Conservation (phyloP, 164 flowering plant species). For the Tetrastigma voinierianum region DNA sequence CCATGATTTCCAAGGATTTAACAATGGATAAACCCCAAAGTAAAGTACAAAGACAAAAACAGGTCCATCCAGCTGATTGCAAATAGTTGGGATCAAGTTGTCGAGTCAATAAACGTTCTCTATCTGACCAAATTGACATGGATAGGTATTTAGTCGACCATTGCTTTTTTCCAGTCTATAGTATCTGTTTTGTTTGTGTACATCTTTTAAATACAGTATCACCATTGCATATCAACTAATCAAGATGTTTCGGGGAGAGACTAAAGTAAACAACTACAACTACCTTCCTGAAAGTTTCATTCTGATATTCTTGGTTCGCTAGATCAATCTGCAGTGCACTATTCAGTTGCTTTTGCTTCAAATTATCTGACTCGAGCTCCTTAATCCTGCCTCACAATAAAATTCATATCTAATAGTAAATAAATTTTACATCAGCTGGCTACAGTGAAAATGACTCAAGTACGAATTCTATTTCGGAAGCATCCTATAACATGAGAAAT, state of each 20-base stretch:
- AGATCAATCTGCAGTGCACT: slow-evolving; percentile 40
- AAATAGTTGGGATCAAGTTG: too few species aligned
- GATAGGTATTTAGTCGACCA: too few species aligned
- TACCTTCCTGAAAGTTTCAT: slow-evolving; percentile 57
- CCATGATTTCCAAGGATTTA: too few species aligned
- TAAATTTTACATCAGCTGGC: too few species aligned
- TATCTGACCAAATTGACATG: too few species aligned
- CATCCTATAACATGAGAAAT: too few species aligned
- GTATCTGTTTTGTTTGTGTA: background rate
- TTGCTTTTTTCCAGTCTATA: background rate
- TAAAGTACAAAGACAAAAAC: too few species aligned
- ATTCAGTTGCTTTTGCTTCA: slow-evolving; percentile 40
- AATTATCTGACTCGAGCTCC: slow-evolving; percentile 45
- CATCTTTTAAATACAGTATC: background rate
- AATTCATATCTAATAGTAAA: background rate
- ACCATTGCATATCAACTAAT: background rate
- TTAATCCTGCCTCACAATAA: slow-evolving; percentile 49
- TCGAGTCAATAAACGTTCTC: too few species aligned
- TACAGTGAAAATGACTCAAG: too few species aligned
- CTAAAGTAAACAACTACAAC: background rate
- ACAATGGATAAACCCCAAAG: too few species aligned
- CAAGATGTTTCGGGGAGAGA: background rate
- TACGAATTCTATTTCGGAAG: too few species aligned
- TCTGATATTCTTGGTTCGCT: slow-evolving; percentile 43
- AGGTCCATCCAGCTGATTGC: too few species aligned